Percentiles rank a stretch among this genome's conserved stretches.
Conservation (phyloP, 1,284 basidiomycete species). For the Flammula alnicola region DNA sequence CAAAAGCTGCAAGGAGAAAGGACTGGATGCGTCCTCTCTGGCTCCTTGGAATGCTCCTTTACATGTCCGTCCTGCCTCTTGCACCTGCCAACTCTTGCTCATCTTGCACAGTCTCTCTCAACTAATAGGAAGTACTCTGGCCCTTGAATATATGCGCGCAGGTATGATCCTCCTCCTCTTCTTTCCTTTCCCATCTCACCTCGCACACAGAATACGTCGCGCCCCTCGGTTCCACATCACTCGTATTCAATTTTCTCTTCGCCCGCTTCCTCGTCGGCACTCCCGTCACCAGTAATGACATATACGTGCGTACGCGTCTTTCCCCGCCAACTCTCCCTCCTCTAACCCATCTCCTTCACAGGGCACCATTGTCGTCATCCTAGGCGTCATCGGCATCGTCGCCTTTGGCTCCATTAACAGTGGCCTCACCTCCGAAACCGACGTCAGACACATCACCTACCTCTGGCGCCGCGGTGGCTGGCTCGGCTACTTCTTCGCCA, state of each 20-base stretch:
- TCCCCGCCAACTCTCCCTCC: not conserved
- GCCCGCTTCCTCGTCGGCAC: conserved; percentile 83
- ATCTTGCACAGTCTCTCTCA: conserved; percentile 67
- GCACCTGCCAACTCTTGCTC: not conserved
- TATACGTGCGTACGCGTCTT: conserved; percentile 58
- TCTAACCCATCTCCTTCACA: conserved; percentile 31
- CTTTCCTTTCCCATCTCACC: conserved; percentile 1
- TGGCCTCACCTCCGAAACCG: conserved; percentile 69
- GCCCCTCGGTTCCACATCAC: conserved; percentile 80
- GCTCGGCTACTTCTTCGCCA: conserved; percentile 72
- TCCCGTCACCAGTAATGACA: conserved; percentile 79
- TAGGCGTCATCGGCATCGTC: conserved; percentile 86
- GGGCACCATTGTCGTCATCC: conserved; percentile 81
- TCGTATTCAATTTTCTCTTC: conserved; percentile 90
- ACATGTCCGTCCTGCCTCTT: conserved; percentile 58
- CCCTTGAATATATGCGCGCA: conserved; percentile 86
- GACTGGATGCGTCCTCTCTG: conserved; percentile 83
- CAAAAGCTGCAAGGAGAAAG: conserved; percentile 66
- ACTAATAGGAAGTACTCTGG: conserved; percentile 84
- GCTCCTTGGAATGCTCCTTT: conserved; percentile 82
- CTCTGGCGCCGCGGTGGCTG: conserved; percentile 87
- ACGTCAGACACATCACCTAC: conserved; percentile 73
- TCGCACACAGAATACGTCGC: conserved; percentile 75
- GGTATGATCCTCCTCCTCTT: conserved; percentile 46
- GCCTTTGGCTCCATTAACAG: conserved; percentile 85